These are phyloP conservation scores for Marasmius sp. DNA, from an alignment of 1,284 basidiomycete genomes.

Conservation along the genomic window DNA sequence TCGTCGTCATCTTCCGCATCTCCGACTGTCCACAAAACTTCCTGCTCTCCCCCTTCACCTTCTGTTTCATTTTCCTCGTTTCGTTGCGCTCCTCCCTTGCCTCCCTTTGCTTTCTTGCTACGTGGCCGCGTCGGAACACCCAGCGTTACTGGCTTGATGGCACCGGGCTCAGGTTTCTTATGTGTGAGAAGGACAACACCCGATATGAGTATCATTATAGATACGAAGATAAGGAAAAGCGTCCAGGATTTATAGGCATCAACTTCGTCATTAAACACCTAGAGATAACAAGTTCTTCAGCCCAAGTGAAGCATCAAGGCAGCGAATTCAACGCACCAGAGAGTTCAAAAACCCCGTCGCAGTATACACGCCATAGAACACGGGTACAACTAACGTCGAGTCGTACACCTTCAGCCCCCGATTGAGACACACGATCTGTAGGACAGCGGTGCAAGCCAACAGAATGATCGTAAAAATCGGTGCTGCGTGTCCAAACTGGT, in stretches of 20 bases:
- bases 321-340: conserved; percentile 36
- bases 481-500: conserved; percentile 81
- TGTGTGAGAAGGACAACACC: conserved; percentile 86
- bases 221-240: conserved; percentile 82
- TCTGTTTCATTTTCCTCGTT: conserved; percentile 16
- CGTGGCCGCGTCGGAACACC: conserved; percentile 14
- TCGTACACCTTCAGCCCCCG: conserved; percentile 81
- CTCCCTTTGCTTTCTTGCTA: conserved; percentile 23
- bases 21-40: conserved; percentile 64
- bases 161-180: conserved; percentile 70
- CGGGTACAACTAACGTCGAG: conserved; percentile 74
- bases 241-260: conserved; percentile 84
- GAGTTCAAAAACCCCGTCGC: conserved; percentile 68
- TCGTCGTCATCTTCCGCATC: conserved; percentile 30
- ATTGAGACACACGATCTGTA: conserved; percentile 91
- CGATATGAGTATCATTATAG: conserved; percentile 80
- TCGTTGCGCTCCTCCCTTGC: conserved; percentile 15
- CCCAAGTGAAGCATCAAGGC: neutral
- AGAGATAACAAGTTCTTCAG: neutral
- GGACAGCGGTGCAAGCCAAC: conserved; percentile 76
- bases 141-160: conserved; percentile 16
- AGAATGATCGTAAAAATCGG: conserved; percentile 84
- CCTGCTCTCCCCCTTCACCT: conserved; percentile 36
- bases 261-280: conserved; percentile 80
- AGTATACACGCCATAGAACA: conserved; percentile 74